Base-by-base conservation (phyloP, 2,329 filamentous ascomycete species). In the Colletotrichum caudatum region DNA sequence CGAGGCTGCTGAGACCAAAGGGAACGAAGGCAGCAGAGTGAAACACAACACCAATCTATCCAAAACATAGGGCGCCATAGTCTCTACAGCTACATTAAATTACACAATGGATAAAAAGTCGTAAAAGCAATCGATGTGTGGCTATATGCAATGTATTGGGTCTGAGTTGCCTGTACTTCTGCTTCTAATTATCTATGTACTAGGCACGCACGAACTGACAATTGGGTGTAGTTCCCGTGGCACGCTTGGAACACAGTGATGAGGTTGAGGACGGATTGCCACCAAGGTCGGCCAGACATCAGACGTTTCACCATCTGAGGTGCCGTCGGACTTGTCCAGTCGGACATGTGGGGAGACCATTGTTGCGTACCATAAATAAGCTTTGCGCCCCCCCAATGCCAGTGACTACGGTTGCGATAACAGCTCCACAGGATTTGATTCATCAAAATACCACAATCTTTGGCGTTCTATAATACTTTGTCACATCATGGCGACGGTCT, bases 271-370 rank as follows among this genome's bases (percentile, higher is more conserved):
- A 16, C 53, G 20, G 57, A 23, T 16, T 46, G 39, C 37, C n/a
- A 20, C 33, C 18, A 29, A 2, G 2, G 18, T 14, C 7, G 51
- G 63, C 44, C 64, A 67, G 64, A 71, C 68, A 68, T 68, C 64
- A 51, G 64, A 71, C 29, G 68, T 71, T 71, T 71, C 68, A 71
- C 29, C 50, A 35, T 66, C 54, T 56, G 68, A 50, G 39, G 57
- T 41, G n/a, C 48, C 26, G 41, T 16, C 37, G 50, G 56, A 46
- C 23, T 41, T 26, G 37, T 33, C 64, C 57, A 39, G 35, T 68
- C 68, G 68, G 64, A 67, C 50, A 23, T 37, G 41, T 57, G 68
- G 64, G 33, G 68, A n/a, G 57, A 62, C n/a, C 48, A n/a, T 58
- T 62, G 14, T 58, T 58, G 64, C 64, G 68, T 16, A n/a, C 41